Base-by-base conservation (phyloP, 31 red algal genomes). In the Odonthalia washingtoniensis region DNA sequence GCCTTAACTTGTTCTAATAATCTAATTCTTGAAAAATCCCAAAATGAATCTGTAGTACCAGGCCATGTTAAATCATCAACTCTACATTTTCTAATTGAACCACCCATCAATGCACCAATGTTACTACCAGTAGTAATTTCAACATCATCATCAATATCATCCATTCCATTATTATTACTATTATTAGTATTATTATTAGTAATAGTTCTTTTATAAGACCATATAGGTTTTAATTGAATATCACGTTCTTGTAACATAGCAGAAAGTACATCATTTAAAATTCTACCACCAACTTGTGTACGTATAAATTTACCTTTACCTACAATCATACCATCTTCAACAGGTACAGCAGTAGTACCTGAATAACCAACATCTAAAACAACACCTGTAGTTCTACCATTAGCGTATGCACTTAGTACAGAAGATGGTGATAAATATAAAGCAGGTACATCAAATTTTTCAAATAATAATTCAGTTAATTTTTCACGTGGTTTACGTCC, bases 361-460 rank as follows among this genome's bases (percentile, higher is more conserved):
- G 87, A 89, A 63, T 93, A 86, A 26, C 96, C 96, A 77, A 92
- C 78, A 84, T 98, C 96, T 18, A 98, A 78, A 3, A 95, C 96
- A 65, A 95, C 72, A 21, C 91, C 93, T 41, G 96, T 95, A 57
- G 89, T 85, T 30, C 91, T 78, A 5, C 94, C 94, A 61, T 92
- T 92, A 12, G 96, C 93, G 78, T 92, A 95, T 6, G 91, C 92
- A 0, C 93, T 74, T 1, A 94, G 88, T 14, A 95, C 93, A 34
- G 94, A 86, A n/a, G 87, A 77, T 0, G 86, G 82, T 0, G 88
- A 75, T 30, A 95, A 42, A 79, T 93, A 96, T 14, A 95, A 57
- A n/a, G 96, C 93, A 38, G 96, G 96, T 12, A 89, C 93, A 46
- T 93, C 75, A 70, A 94, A 96, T 81, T 93, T 98, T 52, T 98